Evolutionary conservation across 192 early-diverging fungal genomes (phyloP).

Genomic region (Entrophospora sp.): DNA sequence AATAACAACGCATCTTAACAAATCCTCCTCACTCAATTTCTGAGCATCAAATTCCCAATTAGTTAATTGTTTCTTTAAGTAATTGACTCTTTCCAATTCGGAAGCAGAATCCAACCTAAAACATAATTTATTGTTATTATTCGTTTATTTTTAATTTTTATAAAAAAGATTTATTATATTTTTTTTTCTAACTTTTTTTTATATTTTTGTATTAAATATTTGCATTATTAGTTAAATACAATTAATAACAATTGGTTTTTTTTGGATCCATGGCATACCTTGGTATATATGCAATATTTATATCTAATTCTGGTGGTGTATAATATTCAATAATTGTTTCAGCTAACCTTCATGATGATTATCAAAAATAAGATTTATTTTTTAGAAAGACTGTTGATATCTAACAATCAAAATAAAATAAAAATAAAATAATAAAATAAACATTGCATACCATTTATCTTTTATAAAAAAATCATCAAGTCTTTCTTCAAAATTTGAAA

Average conservation of each 20-base stretch:
- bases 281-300: slow-evolving; percentile 17
- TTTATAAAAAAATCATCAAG: slow-evolving; percentile 31
- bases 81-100: slow-evolving; percentile 26
- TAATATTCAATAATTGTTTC: slow-evolving; percentile 15
- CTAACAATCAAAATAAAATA: too few relatives aligned
- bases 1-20: slow-evolving; percentile 57
- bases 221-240: too few relatives aligned
- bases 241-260: too few relatives aligned
- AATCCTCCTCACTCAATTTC: slow-evolving; percentile 49
- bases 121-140: too few relatives aligned
- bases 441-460: slow-evolving; percentile 30
- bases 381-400: too few relatives aligned
- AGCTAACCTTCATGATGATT: slow-evolving; percentile 7
- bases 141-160: too few relatives aligned
- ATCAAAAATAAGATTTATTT: too few relatives aligned
- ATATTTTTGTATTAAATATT: too few relatives aligned
- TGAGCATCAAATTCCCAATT: slow-evolving; percentile 70
- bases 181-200: too few relatives aligned
- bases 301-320: not conserved
- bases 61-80: slow-evolving; percentile 45
- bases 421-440: too few relatives aligned
- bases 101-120: slow-evolving; percentile 24
- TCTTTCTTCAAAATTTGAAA: slow-evolving; percentile 23
- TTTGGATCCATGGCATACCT: slow-evolving; percentile 15
- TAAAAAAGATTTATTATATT: too few relatives aligned